A percentile compares a stretch with the other conserved stretches of the same genome.
These are phyloP conservation scores for Aureobasidium sp. DNA, from an alignment of 2,329 filamentous ascomycete species.

Conservation along the genomic window DNA sequence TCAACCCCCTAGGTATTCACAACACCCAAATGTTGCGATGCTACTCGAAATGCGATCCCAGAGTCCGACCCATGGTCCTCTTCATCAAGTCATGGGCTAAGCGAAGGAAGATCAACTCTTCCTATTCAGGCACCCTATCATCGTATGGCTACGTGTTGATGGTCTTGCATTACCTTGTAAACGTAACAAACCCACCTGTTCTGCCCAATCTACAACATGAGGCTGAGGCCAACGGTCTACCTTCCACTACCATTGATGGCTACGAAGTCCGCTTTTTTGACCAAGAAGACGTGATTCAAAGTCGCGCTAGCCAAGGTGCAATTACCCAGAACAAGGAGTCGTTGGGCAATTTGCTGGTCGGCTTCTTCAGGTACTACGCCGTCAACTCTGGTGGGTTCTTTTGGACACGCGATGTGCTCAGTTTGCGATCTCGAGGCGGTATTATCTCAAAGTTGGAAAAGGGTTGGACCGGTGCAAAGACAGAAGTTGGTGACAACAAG, in stretches of 20 bases:
- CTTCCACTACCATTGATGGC: conserved; percentile 41
- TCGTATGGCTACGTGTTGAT: conserved; percentile 90
- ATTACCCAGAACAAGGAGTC: conserved; percentile 64
- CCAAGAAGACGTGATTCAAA: conserved; percentile 61
- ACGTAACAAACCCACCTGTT: conserved; percentile 71
- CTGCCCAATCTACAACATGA: conserved; percentile 70
- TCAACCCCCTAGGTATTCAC: conserved; percentile 72
- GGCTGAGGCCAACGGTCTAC: conserved; percentile 17
- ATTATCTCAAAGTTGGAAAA: conserved; percentile 68
- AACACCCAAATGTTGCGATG: conserved; percentile 78
- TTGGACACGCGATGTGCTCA: conserved; percentile 75
- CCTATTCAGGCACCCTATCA: conserved; percentile 77
- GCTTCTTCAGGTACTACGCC: conserved; percentile 85
- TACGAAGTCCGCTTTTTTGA: conserved; percentile 69
- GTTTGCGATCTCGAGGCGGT: conserved; percentile 63
- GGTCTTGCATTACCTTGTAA: conserved; percentile 85
- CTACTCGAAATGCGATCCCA: conserved; percentile 71
- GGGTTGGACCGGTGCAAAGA: conserved; percentile 79
- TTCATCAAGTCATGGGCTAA: conserved; percentile 93
- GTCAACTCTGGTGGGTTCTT: conserved; percentile 58
- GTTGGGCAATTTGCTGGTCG: conserved; percentile 63
- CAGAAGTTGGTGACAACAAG: conserved; percentile 53
- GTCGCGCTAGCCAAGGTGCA: conserved; percentile 50
- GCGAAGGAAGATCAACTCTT: conserved; percentile 73
- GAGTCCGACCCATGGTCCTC: conserved; percentile 69